Evolutionary conservation across 1,284 basidiomycete species (phyloP), one percentile per base, ranked within the genome.

Genomic region (Trichosporon sp.): DNA sequence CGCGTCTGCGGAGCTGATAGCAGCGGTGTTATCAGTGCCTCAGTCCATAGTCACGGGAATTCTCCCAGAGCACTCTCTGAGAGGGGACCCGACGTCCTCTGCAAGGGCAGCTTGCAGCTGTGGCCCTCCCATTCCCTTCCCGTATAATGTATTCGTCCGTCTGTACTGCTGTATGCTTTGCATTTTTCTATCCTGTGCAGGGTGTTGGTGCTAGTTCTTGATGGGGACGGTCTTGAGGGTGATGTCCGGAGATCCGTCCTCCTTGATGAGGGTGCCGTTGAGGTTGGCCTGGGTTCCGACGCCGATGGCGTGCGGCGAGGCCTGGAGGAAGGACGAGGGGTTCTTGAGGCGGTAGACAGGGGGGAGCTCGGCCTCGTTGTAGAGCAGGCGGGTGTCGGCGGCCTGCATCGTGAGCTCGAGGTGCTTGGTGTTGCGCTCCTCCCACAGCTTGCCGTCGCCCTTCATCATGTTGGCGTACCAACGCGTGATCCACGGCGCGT

Each of bases 311-410:
- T 79, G 70, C 3, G 79, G 77, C 3, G 77, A 78, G 16, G 76
- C 80, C 67, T 76, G 74, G 65, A 82, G 78, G 66, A 82, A 82
- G 11, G 74, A 65, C 44, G 80, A 81, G 68, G 37, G 34, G 64
- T 63, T 14, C 68, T 73, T 74, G 69, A 82, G 63, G 65, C 80
- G 66, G 64, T 68, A 69, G 19, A 81, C 71, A 61, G 65, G 74
- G 19, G 81, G 80, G 67, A 73, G 72, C 73, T 82, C 80, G 1
- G 81, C 82, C 67, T 81, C 81, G 69, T 82, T 79, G 71, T 82
- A 75, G 62, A 82, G 68, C 64, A 82, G 69, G 67, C 76, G 76
- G 60, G 78, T 77, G 64, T 81, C 79, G 11, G 81, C 81, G 1
- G 67, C 70, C 65, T 77, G 71, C 58, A 74, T 71, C 8, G 74